phyloP scores from a whole-genome alignment of 352 stramenopile genomes.

The Globisporangium spiculum region DNA sequence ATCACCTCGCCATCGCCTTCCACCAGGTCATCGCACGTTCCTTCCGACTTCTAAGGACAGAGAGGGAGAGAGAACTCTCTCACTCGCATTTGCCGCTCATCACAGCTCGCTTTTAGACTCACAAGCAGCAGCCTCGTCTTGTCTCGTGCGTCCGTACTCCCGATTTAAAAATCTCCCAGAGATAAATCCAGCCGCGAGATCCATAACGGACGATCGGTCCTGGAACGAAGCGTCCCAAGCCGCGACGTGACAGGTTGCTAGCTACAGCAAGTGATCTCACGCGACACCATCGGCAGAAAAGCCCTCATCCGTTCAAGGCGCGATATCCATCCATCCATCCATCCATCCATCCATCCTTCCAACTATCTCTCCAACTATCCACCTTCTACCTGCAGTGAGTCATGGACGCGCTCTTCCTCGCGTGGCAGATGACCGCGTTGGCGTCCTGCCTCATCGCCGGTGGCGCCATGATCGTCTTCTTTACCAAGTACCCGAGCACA shows the following conservation, averaged over 20 bases:
- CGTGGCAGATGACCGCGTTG: conserved; percentile 75
- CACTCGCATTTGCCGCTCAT: neutral
- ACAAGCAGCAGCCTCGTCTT: neutral
- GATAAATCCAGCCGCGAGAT: neutral
- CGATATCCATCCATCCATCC: neutral
- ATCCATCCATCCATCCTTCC: neutral
- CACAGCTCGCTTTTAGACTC: neutral
- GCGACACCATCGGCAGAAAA: neutral
- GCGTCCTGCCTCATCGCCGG: conserved; percentile 47
- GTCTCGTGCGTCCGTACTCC: neutral
- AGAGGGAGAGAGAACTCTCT: neutral
- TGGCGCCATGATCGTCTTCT: conserved; percentile 66
- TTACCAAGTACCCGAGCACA: conserved; percentile 58
- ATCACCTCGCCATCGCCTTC: neutral
- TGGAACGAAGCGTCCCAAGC: neutral
- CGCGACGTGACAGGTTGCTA: conserved; percentile 5
- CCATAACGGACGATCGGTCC: neutral
- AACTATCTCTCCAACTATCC: too few relatives aligned
- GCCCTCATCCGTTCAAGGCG: neutral
- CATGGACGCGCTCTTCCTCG: conserved; percentile 64
- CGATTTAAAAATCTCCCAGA: neutral
- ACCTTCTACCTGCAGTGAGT: neutral
- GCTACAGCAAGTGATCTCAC: neutral
- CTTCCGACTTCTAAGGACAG: neutral
- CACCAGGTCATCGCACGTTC: neutral